Conservation (phyloP, 371 early-diverging fungal genomes). For the Basidiobolus meristosporus region DNA sequence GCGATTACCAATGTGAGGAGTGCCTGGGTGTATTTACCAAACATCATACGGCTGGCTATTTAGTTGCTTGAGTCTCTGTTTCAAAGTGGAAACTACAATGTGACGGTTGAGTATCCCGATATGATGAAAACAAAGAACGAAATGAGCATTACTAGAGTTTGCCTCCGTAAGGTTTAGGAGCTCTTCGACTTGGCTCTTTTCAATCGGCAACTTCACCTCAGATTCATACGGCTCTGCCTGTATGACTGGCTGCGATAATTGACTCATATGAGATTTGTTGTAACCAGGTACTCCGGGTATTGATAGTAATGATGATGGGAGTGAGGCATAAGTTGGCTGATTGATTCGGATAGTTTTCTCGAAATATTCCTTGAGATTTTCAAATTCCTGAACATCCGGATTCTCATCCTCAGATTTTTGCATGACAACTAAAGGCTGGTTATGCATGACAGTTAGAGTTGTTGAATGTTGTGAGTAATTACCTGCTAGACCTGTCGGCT, state of each 20-base stretch:
- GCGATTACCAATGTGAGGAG: background rate
- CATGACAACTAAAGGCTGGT: slow-evolving; percentile 48
- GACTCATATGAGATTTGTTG: background rate
- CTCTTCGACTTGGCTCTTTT: slow-evolving; percentile 2
- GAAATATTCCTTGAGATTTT: slow-evolving; percentile 60
- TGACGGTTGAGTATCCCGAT: background rate
- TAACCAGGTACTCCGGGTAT: slow-evolving; percentile 6
- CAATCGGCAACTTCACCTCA: slow-evolving; percentile 9
- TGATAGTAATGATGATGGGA: slow-evolving; percentile 8
- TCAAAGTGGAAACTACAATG: slow-evolving; percentile 31
- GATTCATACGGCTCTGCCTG: slow-evolving; percentile 18
- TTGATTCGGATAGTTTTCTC: slow-evolving; percentile 34
- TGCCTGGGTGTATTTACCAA: background rate
- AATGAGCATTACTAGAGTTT: background rate
- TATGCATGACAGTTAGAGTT: too few relatives aligned
- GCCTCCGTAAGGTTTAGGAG: background rate
- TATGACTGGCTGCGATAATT: slow-evolving; percentile 5
- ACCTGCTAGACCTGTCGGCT: slow-evolving; percentile 78
- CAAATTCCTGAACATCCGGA: slow-evolving; percentile 63
- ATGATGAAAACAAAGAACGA: background rate
- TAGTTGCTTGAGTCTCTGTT: slow-evolving; percentile 42
- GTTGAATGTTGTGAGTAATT: slow-evolving; percentile 4
- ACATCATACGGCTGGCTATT: slow-evolving; percentile 37
- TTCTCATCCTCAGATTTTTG: slow-evolving; percentile 52
- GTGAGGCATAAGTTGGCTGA: slow-evolving; percentile 8